Conservation (phyloP, 2,329 filamentous ascomycete species). For the Sporothrix inflata region DNA sequence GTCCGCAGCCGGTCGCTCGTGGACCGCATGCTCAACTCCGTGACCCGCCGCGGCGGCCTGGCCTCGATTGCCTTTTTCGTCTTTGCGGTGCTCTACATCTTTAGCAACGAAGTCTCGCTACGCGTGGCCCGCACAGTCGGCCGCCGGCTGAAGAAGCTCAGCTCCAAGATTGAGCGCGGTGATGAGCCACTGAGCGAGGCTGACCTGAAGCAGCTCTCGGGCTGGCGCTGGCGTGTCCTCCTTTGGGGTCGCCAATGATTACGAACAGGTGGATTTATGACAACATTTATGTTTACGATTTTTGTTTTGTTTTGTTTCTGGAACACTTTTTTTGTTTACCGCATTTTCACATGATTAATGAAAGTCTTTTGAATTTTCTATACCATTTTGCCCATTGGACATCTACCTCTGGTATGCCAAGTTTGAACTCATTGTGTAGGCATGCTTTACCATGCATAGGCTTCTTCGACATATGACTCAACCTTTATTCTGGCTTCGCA, state of each 20-base stretch:
- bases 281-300: not conserved
- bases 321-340: not conserved
- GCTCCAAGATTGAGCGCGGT: constrained; percentile 52
- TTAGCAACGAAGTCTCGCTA: constrained; percentile 61
- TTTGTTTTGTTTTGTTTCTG: not conserved
- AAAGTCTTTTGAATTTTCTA: not conserved
- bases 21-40: constrained; percentile 51
- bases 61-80: constrained; percentile 59
- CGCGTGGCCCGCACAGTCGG: constrained; percentile 57
- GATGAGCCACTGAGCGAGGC: constrained; percentile 51
- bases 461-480: not conserved
- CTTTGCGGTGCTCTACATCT: constrained; percentile 61
- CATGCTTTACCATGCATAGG: not conserved
- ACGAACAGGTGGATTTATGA: not conserved
- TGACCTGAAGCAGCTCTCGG: constrained; percentile 54
- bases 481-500: not conserved
- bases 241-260: constrained; percentile 44
- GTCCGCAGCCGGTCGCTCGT: constrained; percentile 54
- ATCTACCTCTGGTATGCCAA: not conserved
- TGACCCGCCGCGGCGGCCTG: constrained; percentile 50
- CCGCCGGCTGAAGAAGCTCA: constrained; percentile 54
- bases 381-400: not conserved
- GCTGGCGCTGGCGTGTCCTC: constrained; percentile 62
- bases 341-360: not conserved
- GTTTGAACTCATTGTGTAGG: no score